Base-by-base conservation (phyloP, 2,329 filamentous ascomycete species). In the Colletotrichum sp. region DNA sequence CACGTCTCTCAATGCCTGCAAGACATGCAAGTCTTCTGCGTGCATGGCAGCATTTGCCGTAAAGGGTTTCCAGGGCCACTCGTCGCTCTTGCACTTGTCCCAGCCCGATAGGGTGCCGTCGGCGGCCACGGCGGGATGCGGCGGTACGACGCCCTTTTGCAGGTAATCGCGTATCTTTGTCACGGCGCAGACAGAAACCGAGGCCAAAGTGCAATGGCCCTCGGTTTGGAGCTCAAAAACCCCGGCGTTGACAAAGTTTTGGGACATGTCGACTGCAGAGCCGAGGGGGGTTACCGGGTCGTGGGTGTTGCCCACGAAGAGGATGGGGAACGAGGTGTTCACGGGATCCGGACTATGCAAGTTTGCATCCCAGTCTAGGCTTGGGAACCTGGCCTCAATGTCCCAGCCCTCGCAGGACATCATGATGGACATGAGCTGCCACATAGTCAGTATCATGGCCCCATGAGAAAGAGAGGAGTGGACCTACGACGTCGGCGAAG, bases 251-350 rank as follows among this genome's bases (percentile, higher is more conserved):
- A 81, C 78, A 74, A 86, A 86, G 75, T 82, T 82, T 32, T 79
- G 81, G 30, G 84, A 81, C 84, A 85, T 86, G 24, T 82, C 82
- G 26, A 87, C 82, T 2, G 87, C 89, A 57, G 87, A 86, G 59
- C 79, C 78, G 7, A 92, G 81, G 5, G 91, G 91, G 0, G 91
- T 93, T 21, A 93, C 90, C 1, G 91, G 91, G 72, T 93, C 91
- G 16, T 89, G 85, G 0, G 87, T 89, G 79, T 90, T 92, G 43
- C 88, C 88, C 15, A 92, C 82, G 79, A 92, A 90, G 8, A 93
- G 84, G 36, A 93, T 83, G 0, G 91, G 91, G 77, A 90, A 86
- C 7, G 86, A 84, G 7, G 88, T 91, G 30, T 86, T 76, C 60
- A 71, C 24, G 36, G 66, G 74, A 30, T 71, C 52, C 15, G 66